phyloP scores from a whole-genome alignment of 805 yeast species.

The Starmerella apis region DNA sequence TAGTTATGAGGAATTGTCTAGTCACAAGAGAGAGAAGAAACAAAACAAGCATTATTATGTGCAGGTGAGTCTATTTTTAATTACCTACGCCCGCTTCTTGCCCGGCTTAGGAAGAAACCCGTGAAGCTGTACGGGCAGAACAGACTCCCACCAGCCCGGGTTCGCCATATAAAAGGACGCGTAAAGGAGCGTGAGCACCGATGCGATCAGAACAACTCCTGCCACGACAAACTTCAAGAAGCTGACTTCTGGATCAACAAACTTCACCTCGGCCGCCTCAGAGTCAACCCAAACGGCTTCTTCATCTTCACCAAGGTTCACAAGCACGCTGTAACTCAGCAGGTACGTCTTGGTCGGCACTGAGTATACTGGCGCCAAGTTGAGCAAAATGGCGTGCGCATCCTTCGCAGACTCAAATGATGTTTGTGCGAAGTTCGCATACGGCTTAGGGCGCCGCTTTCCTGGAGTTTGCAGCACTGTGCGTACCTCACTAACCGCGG shows the following conservation, averaged over 20 bases:
- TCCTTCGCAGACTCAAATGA: not conserved
- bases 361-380: constrained; percentile 13
- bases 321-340: constrained; percentile 44
- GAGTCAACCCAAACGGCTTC: constrained; percentile 22
- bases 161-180: constrained; percentile 31
- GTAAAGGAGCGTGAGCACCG: constrained; percentile 45
- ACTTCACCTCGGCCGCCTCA: constrained; percentile 33
- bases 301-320: constrained; percentile 18
- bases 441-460: constrained; percentile 20
- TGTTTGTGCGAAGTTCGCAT: constrained; percentile 18
- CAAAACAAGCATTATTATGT: too few species aligned
- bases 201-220: constrained; percentile 42
- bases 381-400: not conserved
- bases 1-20: too few species aligned
- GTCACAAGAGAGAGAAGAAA: too few species aligned
- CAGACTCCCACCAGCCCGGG: constrained; percentile 21
- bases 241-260: constrained; percentile 58
- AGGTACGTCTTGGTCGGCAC: constrained; percentile 38
- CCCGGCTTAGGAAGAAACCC: constrained; percentile 29
- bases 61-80: too few species aligned
- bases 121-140: constrained; percentile 17
- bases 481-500: constrained; percentile 13
- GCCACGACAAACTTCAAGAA: constrained; percentile 50
- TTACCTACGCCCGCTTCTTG: constrained; percentile 5
- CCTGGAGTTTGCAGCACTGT: constrained; percentile 15